Evolutionary conservation across 2,329 filamentous ascomycete species (phyloP).

Genomic region (Talaromyces amestolkiae): DNA sequence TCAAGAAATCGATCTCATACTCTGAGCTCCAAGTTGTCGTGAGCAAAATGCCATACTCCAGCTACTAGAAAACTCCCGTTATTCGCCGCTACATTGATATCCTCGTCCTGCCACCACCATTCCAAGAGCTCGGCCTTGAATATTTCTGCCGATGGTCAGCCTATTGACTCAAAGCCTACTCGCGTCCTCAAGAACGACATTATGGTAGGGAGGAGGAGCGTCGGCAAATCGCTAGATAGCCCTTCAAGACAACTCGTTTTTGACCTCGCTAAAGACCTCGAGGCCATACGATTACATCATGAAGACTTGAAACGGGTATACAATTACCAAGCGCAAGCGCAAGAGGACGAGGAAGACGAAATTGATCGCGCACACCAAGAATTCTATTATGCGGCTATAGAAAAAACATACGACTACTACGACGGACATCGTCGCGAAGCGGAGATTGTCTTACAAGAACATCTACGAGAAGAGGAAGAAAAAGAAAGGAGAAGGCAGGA

Average conservation of each 20-base stretch:
- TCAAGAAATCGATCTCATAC: too few species aligned
- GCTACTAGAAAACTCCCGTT: not conserved
- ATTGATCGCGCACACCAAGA: conserved; percentile 62
- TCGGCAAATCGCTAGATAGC: conserved; percentile 32
- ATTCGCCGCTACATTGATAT: not conserved
- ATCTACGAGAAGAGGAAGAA: conserved; percentile 42
- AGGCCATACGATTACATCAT: conserved; percentile 43
- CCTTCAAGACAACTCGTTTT: conserved; percentile 41
- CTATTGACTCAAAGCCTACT: not conserved
- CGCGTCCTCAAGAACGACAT: not conserved
- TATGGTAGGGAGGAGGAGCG: conserved; percentile 16
- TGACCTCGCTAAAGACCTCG: conserved; percentile 42
- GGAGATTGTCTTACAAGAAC: conserved; percentile 52
- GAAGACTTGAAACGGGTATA: conserved; percentile 45
- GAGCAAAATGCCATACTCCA: not conserved
- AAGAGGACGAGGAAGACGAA: conserved; percentile 60
- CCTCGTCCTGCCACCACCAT: not conserved
- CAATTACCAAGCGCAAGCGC: conserved; percentile 43
- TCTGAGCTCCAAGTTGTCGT: not conserved
- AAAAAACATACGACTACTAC: conserved; percentile 64
- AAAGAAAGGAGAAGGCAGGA: conserved; percentile 38
- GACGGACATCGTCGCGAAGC: conserved; percentile 60
- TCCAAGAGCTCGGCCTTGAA: not conserved
- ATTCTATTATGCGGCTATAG: conserved; percentile 64
- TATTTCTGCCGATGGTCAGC: conserved; percentile 1